A percentile compares a stretch with the other conserved stretches of the same genome.
phyloP scores from a whole-genome alignment of 2,329 filamentous ascomycete species.

The Fusarium nygamai region DNA sequence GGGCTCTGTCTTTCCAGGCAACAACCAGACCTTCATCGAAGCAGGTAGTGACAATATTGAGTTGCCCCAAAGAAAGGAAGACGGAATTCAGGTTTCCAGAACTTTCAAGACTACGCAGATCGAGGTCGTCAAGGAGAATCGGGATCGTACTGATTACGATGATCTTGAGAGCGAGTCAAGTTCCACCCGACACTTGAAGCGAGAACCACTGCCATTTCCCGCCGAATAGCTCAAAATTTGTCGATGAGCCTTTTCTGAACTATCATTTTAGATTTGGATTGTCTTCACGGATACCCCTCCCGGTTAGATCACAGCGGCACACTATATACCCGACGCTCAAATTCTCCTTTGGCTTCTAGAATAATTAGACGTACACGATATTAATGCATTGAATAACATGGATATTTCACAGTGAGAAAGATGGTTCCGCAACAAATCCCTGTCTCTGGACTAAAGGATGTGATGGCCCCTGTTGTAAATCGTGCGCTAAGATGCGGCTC shows the following conservation, averaged over 20 bases:
- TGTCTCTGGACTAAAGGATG: neutral
- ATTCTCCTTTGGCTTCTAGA: neutral
- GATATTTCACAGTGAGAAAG: neutral
- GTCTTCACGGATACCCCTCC: neutral
- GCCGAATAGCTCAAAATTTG: neutral
- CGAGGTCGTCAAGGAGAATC: constrained; percentile 22
- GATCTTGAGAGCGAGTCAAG: constrained; percentile 42
- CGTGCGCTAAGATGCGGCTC: constrained; percentile 18
- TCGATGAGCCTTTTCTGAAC: neutral
- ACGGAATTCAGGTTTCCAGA: constrained; percentile 40
- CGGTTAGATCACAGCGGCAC: neutral
- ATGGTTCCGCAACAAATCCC: neutral
- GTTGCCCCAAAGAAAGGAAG: constrained; percentile 19
- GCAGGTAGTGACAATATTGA: constrained; percentile 35
- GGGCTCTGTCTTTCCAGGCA: constrained; percentile 33
- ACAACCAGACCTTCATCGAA: constrained; percentile 36
- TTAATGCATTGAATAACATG: neutral
- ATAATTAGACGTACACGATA: constrained; percentile 4
- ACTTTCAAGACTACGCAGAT: constrained; percentile 41
- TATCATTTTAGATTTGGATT: neutral
- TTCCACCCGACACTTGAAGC: constrained; percentile 38
- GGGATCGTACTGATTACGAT: constrained; percentile 32
- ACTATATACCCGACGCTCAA: neutral
- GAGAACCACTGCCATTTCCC: constrained; percentile 30
- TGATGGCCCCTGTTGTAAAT: neutral